Base-by-base conservation (phyloP, 805 yeast genomes). In the Danielia oregonensis region DNA sequence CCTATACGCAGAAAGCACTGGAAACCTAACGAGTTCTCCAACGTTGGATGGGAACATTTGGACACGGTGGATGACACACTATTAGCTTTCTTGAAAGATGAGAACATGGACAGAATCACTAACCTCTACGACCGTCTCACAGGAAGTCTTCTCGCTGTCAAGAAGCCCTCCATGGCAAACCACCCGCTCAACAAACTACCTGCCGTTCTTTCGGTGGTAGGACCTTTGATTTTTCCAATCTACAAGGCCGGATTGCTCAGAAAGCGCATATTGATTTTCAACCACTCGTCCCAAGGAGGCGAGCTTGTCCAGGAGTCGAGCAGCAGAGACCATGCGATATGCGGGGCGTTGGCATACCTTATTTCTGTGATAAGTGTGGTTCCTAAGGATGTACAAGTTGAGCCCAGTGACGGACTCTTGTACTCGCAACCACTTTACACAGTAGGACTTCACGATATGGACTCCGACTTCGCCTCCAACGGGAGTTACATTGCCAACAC, bases 211-310 rank as follows among this genome's bases (percentile, higher is more conserved):
- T 64, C 70, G 18, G 49, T 55, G 2, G 58, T 79, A 33, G 89
- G 94, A 0, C 89, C 93, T 1, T 59, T 80, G 32, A 61, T 79
- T 2, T 83, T 81, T 49, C 72, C 67, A 25, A 53, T 81, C 4
- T 85, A 82, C 78, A 82, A 79, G 55, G 65, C 76, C 22, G 72
- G 79, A 2, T 56, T 85, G 25, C 50, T 81, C 22, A 61, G 93
- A 13, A 71, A 76, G 38, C 61, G 76, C 24, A 67, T 85, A 4
- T 41, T 85, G 2, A 39, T 55, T 14, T 51, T 54, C 40, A 39
- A 36, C 36, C 48, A 45, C 26, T 35, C 47, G 17, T 39, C 35
- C 16, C 42, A 32, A 5, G 17, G 34, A 4, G 26, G 32, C 4
- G 38, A 38, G 26, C 36, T 42, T 3, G 24, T 42, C 4, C 36